Percentiles rank a stretch among this genome's conserved stretches.
These are phyloP conservation scores for Termitomyces heimii DNA, from an alignment of 768 basidiomycete genomes.

Conservation along the genomic window DNA sequence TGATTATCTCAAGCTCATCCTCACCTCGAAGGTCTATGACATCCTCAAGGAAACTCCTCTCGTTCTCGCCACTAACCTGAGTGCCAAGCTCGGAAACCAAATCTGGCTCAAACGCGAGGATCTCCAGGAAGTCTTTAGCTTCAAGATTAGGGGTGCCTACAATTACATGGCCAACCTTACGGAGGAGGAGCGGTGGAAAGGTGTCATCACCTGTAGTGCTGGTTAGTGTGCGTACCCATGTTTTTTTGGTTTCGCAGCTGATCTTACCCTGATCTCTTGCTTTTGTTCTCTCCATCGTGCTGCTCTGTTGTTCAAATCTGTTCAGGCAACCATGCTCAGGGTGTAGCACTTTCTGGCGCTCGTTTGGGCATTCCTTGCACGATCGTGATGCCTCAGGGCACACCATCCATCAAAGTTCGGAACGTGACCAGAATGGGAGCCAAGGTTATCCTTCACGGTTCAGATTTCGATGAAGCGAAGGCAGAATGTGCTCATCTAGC, in stretches of 20 bases:
- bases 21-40: slow-evolving; percentile 89
- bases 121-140: slow-evolving; percentile 95
- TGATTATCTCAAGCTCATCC: slow-evolving; percentile 84
- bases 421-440: slow-evolving; percentile 95
- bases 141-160: slow-evolving; percentile 98
- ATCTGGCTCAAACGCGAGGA: slow-evolving; percentile 98
- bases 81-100: slow-evolving; percentile 82
- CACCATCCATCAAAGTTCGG: slow-evolving; percentile 92
- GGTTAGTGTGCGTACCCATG: slow-evolving; percentile 68
- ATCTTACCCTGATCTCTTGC: slow-evolving; percentile 2
- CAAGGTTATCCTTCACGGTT: slow-evolving; percentile 88
- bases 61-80: slow-evolving; percentile 81
- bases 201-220: slow-evolving; percentile 96
- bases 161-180: slow-evolving; percentile 93
- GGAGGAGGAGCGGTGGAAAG: slow-evolving; percentile 93
- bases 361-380: slow-evolving; percentile 89
- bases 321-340: slow-evolving; percentile 96
- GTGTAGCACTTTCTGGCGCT: slow-evolving; percentile 91
- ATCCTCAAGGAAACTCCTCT: slow-evolving; percentile 87
- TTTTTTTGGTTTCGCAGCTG: slow-evolving; percentile 12
- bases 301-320: background rate
- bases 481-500: slow-evolving; percentile 88
- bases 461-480: slow-evolving; percentile 96
- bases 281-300: background rate
- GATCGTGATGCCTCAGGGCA: slow-evolving; percentile 97